phyloP scores from a whole-genome alignment of 73 alveolate species.

The Paramecium biaurelia region DNA sequence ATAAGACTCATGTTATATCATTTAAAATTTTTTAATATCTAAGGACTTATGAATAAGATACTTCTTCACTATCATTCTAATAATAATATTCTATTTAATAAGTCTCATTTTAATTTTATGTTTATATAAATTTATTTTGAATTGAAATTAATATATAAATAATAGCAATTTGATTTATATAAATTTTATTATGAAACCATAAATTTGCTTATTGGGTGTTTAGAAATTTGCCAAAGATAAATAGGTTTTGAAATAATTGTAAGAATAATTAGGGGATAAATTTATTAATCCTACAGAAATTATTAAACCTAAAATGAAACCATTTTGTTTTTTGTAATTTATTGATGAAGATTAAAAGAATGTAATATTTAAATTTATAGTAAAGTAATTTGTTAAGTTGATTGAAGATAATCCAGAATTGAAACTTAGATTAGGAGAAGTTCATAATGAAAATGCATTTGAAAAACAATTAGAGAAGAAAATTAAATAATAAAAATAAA shows the following conservation, averaged over 20 bases:
- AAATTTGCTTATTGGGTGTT: conserved; percentile 59
- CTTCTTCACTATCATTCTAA: no score
- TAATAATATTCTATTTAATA: no score
- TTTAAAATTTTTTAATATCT: no score
- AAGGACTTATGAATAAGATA: no score
- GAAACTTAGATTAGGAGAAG: conserved; percentile 45
- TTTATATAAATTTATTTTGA: no score
- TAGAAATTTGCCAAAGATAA: conserved; percentile 55
- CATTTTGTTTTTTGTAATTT: conserved; percentile 47
- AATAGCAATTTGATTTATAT: neutral
- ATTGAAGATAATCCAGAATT: conserved; percentile 12
- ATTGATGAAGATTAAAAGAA: conserved; percentile 7
- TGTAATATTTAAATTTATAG: neutral
- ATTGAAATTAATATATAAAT: neutral
- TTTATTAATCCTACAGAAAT: conserved; percentile 24
- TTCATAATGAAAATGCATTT: conserved; percentile 46
- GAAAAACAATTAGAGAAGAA: conserved; percentile 50
- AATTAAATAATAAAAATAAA: neutral
- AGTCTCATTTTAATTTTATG: no score
- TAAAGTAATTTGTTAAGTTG: neutral
- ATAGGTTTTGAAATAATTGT: conserved; percentile 30
- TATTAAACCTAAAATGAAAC: conserved; percentile 60
- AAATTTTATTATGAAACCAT: neutral
- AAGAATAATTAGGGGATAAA: conserved; percentile 56
- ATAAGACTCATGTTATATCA: no score